Conservation (phyloP, 169 alveolate species). For the Eimeria mitis region DNA sequence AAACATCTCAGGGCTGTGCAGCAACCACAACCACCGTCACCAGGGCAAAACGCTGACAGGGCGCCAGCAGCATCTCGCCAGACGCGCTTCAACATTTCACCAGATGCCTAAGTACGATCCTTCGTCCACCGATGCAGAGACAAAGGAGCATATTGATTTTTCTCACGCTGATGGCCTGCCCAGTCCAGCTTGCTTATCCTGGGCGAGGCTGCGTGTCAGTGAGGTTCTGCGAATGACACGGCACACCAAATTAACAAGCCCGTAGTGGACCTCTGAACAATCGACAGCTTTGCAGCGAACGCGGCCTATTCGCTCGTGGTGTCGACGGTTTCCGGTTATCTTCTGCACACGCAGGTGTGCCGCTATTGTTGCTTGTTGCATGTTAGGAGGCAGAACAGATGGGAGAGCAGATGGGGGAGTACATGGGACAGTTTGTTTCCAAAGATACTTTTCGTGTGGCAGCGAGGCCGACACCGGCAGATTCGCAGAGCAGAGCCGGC, state of each 20-base stretch:
- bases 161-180: neutral
- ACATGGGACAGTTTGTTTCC: slow-evolving; percentile 4
- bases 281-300: slow-evolving; percentile 8
- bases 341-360: slow-evolving; percentile 23
- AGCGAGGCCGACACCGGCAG: slow-evolving; percentile 11
- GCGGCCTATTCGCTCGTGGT: slow-evolving; percentile 15
- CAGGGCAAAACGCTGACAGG: slow-evolving; percentile 32
- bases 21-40: slow-evolving; percentile 2
- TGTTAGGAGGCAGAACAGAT: neutral
- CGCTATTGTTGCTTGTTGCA: neutral
- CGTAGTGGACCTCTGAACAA: neutral
- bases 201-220: neutral
- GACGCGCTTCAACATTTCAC: slow-evolving; percentile 56
- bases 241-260: slow-evolving; percentile 5
- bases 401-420: slow-evolving; percentile 14
- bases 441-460: neutral
- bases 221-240: neutral
- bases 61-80: slow-evolving; percentile 63
- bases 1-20: slow-evolving; percentile 23
- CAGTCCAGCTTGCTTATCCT: neutral
- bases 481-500: slow-evolving; percentile 23
- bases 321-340: neutral
- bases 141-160: neutral
- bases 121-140: neutral
- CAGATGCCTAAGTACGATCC: neutral